Evolutionary conservation across 2,329 filamentous ascomycete species (phyloP), one percentile per base, ranked within the genome.

Genomic region (Microsporum canis): DNA sequence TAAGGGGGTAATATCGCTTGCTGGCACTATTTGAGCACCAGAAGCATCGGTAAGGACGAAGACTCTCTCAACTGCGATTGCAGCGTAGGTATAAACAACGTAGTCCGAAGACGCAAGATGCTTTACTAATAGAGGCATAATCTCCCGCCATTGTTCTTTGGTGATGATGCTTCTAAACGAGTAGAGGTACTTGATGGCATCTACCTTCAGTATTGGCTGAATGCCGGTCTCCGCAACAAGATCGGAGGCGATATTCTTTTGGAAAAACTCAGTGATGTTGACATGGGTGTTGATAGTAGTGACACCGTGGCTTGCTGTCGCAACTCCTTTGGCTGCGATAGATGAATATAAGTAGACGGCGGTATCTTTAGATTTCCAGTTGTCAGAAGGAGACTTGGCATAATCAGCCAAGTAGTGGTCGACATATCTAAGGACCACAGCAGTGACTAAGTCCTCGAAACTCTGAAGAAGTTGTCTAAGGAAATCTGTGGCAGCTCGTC

Each of bases 361-460:
- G 0, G 92, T 97, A 71, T 99, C 94, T 78, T 99, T 99, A 57
- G 91, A 86, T 75, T 95, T 95, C 94, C 94, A 99, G 72, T 96
- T 91, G 17, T 81, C 77, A 12, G 77, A 74, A 47, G 79, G 79
- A 64, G 85, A 80, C 73, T 88, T 88, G 60, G 85, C 82, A 69
- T 91, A 91, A 60, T 88, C 81, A 39, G 78, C 76, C 33, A 99
- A 81, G 71, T 95, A 96, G 73, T 91, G 88, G 64, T 87, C 83
- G 68, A 95, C 89, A 76, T 97, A 96, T 67, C 84, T 86, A 64
- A 86, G 87, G 27, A 95, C 91, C n/a, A 95, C 88, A 59, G 80
- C 82, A 0, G 92, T 97, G 53, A 97, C 92, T 1, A 88, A 79
- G 60, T 80, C 78, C 72, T 96, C 91, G 68, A 96, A 97, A 66